Percentiles rank a stretch among this genome's conserved stretches.
Conservation (phyloP, 768 basidiomycete species). For the Jaapia argillacea region DNA sequence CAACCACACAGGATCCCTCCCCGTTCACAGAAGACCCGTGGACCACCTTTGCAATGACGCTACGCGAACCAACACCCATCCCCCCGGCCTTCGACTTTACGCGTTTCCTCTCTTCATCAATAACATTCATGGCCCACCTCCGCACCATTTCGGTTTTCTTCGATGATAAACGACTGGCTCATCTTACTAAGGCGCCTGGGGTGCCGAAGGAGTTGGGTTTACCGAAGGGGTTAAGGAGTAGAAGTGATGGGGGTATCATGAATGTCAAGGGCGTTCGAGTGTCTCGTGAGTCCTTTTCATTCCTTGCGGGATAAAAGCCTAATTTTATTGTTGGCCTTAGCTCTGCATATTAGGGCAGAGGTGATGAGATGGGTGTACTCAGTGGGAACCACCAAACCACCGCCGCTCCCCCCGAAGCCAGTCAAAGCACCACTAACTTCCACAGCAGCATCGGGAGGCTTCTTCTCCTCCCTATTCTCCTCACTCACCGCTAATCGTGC, state of each 20-base stretch:
- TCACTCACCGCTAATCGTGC: slow-evolving; percentile 23
- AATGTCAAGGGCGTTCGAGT: slow-evolving; percentile 51
- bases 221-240: slow-evolving; percentile 44
- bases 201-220: slow-evolving; percentile 38
- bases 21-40: slow-evolving; percentile 35
- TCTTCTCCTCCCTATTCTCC: slow-evolving; percentile 31
- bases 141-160: slow-evolving; percentile 72
- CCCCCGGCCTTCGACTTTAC: slow-evolving; percentile 81
- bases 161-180: slow-evolving; percentile 64
- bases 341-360: slow-evolving; percentile 69
- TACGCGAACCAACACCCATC: slow-evolving; percentile 73
- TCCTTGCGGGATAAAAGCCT: slow-evolving; percentile 4
- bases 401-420: slow-evolving; percentile 14
- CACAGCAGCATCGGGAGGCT: slow-evolving; percentile 17
- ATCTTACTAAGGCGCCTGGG: slow-evolving; percentile 53
- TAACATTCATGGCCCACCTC: slow-evolving; percentile 87
- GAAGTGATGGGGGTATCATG: slow-evolving; percentile 58
- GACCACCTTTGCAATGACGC: slow-evolving; percentile 86
- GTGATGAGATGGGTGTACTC: slow-evolving; percentile 75
- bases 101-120: slow-evolving; percentile 80
- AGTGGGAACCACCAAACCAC: slow-evolving; percentile 50
- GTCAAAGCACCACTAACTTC: slow-evolving; percentile 11
- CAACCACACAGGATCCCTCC: too few species aligned
- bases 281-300: slow-evolving; percentile 35
- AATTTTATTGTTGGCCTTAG: slow-evolving; percentile 21